Evolutionary conservation across 225 moss, liverwort and hornwort genomes (phyloP).

Genomic region (Sphagnum tenellum): DNA sequence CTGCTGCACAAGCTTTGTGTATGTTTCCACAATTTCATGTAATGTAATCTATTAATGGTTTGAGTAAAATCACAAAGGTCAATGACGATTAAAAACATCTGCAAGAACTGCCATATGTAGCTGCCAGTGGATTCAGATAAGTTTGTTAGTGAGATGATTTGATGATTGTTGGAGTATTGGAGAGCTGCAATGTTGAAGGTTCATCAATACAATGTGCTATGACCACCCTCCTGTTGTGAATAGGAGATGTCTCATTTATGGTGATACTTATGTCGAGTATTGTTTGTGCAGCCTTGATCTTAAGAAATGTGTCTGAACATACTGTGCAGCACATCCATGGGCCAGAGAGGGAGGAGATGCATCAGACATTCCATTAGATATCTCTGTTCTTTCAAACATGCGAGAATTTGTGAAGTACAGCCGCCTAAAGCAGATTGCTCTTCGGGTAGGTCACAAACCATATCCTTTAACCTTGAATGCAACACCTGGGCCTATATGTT

Average conservation of each 20-base stretch:
- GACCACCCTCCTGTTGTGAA: too few species aligned
- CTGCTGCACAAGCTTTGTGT: conserved; percentile 94
- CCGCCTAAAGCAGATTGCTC: conserved; percentile 87
- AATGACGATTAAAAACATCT: too few species aligned
- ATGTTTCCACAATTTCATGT: conserved; percentile 8
- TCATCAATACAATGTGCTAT: too few species aligned
- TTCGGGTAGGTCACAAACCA: conserved; percentile 34
- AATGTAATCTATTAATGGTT: too few species aligned
- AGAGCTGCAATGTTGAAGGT: too few species aligned
- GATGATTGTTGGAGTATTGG: too few species aligned
- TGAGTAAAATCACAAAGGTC: too few species aligned
- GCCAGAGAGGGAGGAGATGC: conserved; percentile 94
- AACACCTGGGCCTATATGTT: not conserved
- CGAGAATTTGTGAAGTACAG: conserved; percentile 96
- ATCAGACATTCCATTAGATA: conserved; percentile 80
- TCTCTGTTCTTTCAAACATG: conserved; percentile 98
- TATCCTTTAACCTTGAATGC: too few species aligned
- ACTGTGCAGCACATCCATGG: conserved; percentile 81
- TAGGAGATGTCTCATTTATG: too few species aligned
- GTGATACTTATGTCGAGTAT: not conserved
- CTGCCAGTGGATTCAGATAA: too few species aligned
- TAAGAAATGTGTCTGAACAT: not conserved
- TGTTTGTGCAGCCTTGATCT: not conserved
- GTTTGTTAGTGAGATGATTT: too few species aligned
- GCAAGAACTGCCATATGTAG: too few species aligned